A percentile compares a stretch with the other conserved stretches of the same genome.
These are phyloP conservation scores for Trametes coccinea DNA, from an alignment of 768 basidiomycete species.

Conservation along the genomic window DNA sequence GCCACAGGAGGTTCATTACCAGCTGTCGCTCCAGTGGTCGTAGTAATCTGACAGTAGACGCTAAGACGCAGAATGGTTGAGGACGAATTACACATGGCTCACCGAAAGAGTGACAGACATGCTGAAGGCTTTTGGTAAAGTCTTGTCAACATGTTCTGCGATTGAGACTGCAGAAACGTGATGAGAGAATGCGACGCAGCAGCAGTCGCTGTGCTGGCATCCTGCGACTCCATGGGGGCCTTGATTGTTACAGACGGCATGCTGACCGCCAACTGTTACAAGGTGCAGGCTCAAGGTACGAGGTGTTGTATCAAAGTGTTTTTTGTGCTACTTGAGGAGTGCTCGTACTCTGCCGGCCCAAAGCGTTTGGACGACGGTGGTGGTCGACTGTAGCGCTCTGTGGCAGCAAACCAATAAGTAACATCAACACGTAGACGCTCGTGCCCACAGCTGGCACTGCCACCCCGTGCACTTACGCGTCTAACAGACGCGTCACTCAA, in stretches of 20 bases:
- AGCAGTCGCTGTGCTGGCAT: background rate
- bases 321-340: background rate
- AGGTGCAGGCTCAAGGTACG: background rate
- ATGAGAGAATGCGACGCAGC: slow-evolving; percentile 60
- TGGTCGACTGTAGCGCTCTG: background rate
- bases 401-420: background rate
- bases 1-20: slow-evolving; percentile 86
- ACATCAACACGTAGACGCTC: background rate
- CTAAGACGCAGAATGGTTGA: background rate
- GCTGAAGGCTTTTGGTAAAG: slow-evolving; percentile 85
- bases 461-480: slow-evolving; percentile 10
- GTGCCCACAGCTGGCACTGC: slow-evolving; percentile 3
- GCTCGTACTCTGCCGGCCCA: background rate
- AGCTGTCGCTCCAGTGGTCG: slow-evolving; percentile 80
- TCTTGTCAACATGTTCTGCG: slow-evolving; percentile 72
- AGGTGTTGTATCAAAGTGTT: background rate
- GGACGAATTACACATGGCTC: slow-evolving; percentile 21
- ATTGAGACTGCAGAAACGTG: slow-evolving; percentile 79
- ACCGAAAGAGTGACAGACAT: slow-evolving; percentile 91
- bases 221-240: slow-evolving; percentile 10
- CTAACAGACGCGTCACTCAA: slow-evolving; percentile 10
- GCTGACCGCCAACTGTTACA: background rate
- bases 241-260: slow-evolving; percentile 26
- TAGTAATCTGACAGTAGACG: slow-evolving; percentile 53
- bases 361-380: background rate